Evolutionary conservation across 2,329 filamentous ascomycete genomes (phyloP).

Genomic region (Aspergillus neotritici): DNA sequence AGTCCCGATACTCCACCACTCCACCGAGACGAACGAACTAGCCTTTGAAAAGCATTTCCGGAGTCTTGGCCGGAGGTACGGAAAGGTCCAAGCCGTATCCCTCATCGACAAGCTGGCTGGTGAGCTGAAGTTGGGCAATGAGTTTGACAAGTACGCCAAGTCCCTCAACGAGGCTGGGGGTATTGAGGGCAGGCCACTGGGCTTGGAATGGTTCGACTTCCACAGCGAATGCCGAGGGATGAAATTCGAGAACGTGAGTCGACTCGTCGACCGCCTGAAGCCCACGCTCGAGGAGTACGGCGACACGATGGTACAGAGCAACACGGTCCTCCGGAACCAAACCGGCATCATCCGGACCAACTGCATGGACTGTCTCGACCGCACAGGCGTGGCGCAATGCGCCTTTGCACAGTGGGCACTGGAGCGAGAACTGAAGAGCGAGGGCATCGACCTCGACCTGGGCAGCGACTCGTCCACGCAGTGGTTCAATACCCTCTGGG

Average conservation of each 20-base stretch:
- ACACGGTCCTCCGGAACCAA: constrained; percentile 49
- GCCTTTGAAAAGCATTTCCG: constrained; percentile 78
- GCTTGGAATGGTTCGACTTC: constrained; percentile 97
- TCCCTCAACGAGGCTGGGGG: constrained; percentile 60
- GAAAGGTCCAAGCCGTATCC: constrained; percentile 69
- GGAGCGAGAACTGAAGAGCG: constrained; percentile 68
- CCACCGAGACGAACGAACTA: constrained; percentile 66
- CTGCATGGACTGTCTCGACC: constrained; percentile 96
- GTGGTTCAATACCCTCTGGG: constrained; percentile 97
- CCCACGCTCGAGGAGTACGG: constrained; percentile 63
- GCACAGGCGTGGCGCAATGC: constrained; percentile 93
- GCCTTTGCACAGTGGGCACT: constrained; percentile 80
- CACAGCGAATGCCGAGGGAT: constrained; percentile 88
- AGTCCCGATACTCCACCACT: constrained; percentile 74
- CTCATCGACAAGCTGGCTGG: constrained; percentile 83
- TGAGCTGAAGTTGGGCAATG: constrained; percentile 71
- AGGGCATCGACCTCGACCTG: constrained; percentile 69
- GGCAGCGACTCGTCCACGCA: constrained; percentile 71
- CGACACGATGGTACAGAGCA: constrained; percentile 58
- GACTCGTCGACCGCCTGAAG: constrained; percentile 66
- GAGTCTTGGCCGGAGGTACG: constrained; percentile 64
- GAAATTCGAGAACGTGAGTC: constrained; percentile 92
- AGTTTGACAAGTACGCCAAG: constrained; percentile 65
- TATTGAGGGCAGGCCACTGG: constrained; percentile 49
- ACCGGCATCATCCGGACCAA: constrained; percentile 83